Evolutionary conservation across 1,284 basidiomycete genomes (phyloP), one percentile per base, ranked within the genome.

Genomic region (Apiotrichum domesticum): DNA sequence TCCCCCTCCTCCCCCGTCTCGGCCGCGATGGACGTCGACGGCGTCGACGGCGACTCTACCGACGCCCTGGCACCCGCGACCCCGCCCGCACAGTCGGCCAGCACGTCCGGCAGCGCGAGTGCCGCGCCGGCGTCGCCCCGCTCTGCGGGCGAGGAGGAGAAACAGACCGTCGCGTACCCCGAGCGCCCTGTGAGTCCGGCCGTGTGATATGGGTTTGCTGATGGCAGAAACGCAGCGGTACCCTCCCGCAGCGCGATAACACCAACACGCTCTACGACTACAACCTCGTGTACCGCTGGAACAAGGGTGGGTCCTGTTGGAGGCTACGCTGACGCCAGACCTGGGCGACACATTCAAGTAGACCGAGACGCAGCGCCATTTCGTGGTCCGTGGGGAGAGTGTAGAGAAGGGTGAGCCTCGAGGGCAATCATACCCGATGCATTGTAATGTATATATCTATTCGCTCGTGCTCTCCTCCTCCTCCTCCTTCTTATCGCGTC

Each of bases 241-340:
- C 29, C 46, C 34, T 32, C 34, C 34, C 43, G 46, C n/a, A 34
- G 39, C 37, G 32, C 49, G 32, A 32, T 6, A 41, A 33, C 47
- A 63, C 44, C 55, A 46, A 42, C 11, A 46, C 63, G 14, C 57
- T 72, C 58, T 65, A 63, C 53, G 73, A 74, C 41, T 54, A 46
- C 29, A 67, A 68, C 1, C 67, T 70, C 21, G 73, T 74, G 14
- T 61, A 57, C 9, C 62, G 69, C 52, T 74, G 73, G 73, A 73
- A 73, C 51, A 29, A 46, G 6, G 65, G 73, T 72, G 46, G 46
- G 71, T 61, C 21, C 6, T 9, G 21, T 34, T 2, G 2, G 39
- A 13, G 6, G n/a, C 29, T 39, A 7, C 6, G 52, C 60, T 63
- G 45, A 62, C 45, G 15, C 7, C 55, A 73, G 71, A 68, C 7